Evolutionary conservation across 2,329 filamentous ascomycete species (phyloP).

Genomic region (Dactylella cylindrospora): DNA sequence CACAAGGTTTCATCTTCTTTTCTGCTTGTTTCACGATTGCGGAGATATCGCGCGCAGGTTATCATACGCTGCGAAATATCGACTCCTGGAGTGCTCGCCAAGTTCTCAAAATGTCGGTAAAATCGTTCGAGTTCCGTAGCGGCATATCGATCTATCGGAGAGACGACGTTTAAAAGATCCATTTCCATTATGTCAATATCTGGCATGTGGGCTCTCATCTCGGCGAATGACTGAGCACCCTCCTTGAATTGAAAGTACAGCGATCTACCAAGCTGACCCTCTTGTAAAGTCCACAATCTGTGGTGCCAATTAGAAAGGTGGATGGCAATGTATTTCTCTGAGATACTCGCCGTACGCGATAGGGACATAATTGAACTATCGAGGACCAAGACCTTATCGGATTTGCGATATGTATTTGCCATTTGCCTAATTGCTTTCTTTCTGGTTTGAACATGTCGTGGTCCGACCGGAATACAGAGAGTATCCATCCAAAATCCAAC

Average conservation of each 20-base stretch:
- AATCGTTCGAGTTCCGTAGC: not conserved
- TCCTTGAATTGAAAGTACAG: not conserved
- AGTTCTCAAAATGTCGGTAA: not conserved
- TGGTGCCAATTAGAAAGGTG: constrained; percentile 9
- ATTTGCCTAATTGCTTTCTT: constrained; percentile 5
- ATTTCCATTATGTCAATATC: not conserved
- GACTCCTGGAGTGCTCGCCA: not conserved
- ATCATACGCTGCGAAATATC: not conserved
- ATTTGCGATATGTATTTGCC: not conserved
- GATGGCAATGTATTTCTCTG: constrained; percentile 4
- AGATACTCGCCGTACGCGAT: not conserved
- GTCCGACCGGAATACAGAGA: constrained; percentile 4
- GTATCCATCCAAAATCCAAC: constrained; percentile 10
- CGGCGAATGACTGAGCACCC: not conserved
- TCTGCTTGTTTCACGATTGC: not conserved
- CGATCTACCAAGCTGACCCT: not conserved
- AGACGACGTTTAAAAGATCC: not conserved
- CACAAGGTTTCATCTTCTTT: not conserved
- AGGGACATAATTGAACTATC: not conserved
- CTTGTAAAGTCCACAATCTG: constrained; percentile 3
- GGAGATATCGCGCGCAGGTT: not conserved
- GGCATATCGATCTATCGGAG: not conserved
- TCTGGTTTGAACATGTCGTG: not conserved
- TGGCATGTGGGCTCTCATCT: not conserved
- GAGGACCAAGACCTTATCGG: constrained; percentile 2